Conservation (phyloP, 176 grass and related monocot species). For the Triticum urartu region DNA sequence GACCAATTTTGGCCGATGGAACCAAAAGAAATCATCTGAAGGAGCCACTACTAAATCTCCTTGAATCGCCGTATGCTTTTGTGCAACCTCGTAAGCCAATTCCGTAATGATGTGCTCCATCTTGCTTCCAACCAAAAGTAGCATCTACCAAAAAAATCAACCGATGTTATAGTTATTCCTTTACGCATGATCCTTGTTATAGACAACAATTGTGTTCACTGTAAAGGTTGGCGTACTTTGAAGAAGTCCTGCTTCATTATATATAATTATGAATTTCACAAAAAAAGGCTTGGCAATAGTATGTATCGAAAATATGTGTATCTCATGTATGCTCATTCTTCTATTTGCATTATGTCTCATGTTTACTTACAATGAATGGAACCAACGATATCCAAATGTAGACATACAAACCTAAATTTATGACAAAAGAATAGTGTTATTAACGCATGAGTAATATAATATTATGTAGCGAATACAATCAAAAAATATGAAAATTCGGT, state of each 20-base stretch:
- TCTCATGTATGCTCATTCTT: neutral
- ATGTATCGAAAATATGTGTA: neutral
- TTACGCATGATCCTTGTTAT: neutral
- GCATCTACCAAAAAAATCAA: conserved; percentile 27
- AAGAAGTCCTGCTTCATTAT: neutral
- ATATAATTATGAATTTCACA: neutral
- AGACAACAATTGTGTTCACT: neutral
- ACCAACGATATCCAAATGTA: conserved; percentile 69
- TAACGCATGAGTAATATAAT: neutral
- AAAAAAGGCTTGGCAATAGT: neutral
- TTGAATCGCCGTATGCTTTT: conserved; percentile 53
- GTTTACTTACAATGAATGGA: conserved; percentile 80
- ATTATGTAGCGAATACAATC: neutral
- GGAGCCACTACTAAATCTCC: conserved; percentile 65
- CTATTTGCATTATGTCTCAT: neutral
- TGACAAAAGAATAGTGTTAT: neutral
- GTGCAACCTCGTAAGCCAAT: conserved; percentile 65
- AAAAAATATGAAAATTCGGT: neutral
- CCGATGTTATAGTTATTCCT: neutral
- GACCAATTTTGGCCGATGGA: conserved; percentile 56
- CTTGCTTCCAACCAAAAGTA: conserved; percentile 69
- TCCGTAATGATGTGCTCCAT: conserved; percentile 85
- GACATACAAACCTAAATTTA: conserved; percentile 58
- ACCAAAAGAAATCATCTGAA: conserved; percentile 83
- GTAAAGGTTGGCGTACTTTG: neutral